Conservation (phyloP, 495 filamentous ascomycete genomes). For the Cercophora sp. region DNA sequence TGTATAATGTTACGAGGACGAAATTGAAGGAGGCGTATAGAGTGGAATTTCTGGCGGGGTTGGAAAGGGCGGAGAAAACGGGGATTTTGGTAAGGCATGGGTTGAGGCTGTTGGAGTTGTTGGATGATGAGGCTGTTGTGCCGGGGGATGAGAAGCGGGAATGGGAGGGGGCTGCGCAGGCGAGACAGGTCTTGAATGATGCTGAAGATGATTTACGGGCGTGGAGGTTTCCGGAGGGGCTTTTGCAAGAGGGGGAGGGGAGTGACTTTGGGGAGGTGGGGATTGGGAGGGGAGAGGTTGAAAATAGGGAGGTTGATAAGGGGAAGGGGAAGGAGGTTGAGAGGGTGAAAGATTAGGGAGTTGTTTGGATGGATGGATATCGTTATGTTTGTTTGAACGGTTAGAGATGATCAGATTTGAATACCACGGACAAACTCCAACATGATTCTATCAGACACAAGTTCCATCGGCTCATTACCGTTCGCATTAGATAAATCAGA, state of each 20-base stretch:
- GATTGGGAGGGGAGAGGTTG: background rate
- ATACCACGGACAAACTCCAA: too few relatives aligned
- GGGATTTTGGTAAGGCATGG: slow-evolving; percentile 87
- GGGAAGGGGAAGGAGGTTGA: background rate
- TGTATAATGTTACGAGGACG: slow-evolving; percentile 89
- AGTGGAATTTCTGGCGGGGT: slow-evolving; percentile 76
- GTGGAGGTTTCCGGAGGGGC: slow-evolving; percentile 53
- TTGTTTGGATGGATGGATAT: too few relatives aligned
- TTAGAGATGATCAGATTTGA: too few relatives aligned
- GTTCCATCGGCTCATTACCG: too few relatives aligned
- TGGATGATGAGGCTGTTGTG: slow-evolving; percentile 89
- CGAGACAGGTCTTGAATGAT: slow-evolving; percentile 83
- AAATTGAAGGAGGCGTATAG: slow-evolving; percentile 94
- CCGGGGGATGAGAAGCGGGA: slow-evolving; percentile 71
- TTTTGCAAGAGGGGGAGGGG: slow-evolving; percentile 1
- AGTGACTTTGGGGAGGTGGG: background rate
- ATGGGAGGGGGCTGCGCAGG: slow-evolving; percentile 61
- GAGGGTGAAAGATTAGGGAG: too few relatives aligned
- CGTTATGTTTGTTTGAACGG: too few relatives aligned
- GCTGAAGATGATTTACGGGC: slow-evolving; percentile 80
- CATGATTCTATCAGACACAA: too few relatives aligned
- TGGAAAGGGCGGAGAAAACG: slow-evolving; percentile 96
- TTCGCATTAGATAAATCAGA: too few relatives aligned
- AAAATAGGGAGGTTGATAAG: slow-evolving; percentile 1
- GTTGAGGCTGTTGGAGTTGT: slow-evolving; percentile 73